Evolutionary conservation across 345 rosid genomes (phyloP).

Genomic region (Linum usitatissimum): DNA sequence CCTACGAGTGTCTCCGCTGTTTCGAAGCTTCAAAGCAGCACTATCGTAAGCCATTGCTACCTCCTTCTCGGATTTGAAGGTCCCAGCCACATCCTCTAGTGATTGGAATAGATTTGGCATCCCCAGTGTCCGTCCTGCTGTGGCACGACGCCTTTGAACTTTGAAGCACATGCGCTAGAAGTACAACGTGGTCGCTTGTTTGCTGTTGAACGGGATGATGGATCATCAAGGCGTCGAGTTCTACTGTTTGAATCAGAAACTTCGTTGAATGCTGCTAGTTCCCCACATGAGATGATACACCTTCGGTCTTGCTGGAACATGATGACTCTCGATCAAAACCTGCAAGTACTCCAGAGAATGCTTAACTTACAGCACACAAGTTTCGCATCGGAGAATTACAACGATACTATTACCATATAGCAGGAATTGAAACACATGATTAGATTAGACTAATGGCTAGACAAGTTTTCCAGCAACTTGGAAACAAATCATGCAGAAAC

Average conservation of each 20-base stretch:
- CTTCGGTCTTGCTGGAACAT: constrained; percentile 19
- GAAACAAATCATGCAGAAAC: too few relatives aligned
- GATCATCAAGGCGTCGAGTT: constrained; percentile 6
- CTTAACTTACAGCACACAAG: too few relatives aligned
- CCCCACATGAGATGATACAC: constrained; percentile 17
- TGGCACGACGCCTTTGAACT: constrained; percentile 51
- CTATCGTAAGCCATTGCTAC: constrained; percentile 68
- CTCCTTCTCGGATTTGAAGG: constrained; percentile 44
- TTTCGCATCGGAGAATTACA: too few relatives aligned
- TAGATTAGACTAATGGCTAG: too few relatives aligned
- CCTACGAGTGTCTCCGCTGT: constrained; percentile 24
- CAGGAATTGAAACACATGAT: too few relatives aligned
- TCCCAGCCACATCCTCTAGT: constrained; percentile 55
- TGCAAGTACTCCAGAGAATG: neutral
- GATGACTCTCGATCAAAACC: neutral
- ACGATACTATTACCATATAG: too few relatives aligned
- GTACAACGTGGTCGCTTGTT: constrained; percentile 17
- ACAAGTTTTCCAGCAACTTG: too few relatives aligned
- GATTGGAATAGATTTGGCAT: constrained; percentile 48
- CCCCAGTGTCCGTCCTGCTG: constrained; percentile 65
- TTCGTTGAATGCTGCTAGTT: constrained; percentile 11
- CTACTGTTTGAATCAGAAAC: constrained; percentile 32
- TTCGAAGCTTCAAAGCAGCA: constrained; percentile 44
- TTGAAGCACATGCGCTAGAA: constrained; percentile 10
- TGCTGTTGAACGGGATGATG: neutral